Evolutionary conservation across 2,329 filamentous ascomycete genomes (phyloP), one percentile per base, ranked within the genome.

Genomic region (Colletotrichum phormii): DNA sequence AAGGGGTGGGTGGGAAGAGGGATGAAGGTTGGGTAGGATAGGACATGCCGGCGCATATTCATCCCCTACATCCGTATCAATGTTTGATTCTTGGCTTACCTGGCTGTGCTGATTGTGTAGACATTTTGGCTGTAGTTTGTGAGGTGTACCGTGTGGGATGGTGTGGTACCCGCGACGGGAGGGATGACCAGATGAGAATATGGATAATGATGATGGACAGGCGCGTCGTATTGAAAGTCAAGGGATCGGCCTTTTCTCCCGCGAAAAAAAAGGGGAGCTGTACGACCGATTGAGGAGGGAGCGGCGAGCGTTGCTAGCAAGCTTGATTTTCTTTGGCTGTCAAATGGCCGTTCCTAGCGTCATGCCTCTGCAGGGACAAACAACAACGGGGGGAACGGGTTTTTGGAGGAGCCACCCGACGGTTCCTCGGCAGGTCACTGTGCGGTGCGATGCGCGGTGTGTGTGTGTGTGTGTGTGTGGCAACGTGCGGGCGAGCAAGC

Each of bases 71-170:
- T 26, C 54, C 57, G 29, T 46, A 54, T 54, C 61, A 54, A 31
- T 53, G 53, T 51, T 72, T 58, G 66, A 65, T 61, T 61, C 66
- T 74, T 71, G 67, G 69, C 75, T 75, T 75, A 76, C 75, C 75
- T 75, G 74, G 64, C 74, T 75, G 75, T 71, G 75, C 67, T 61
- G 74, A 71, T 71, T 75, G 70, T 75, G 74, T 68, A 53, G 75
- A 73, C 75, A 76, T 76, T 64, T 70, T 75, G 74, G 57, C 59
- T 57, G 53, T 59, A 57, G 24, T 61, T 54, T 72, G 71, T 64
- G 66, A 70, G 31, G 68, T 59, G 1, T 49, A 49, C 42, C 42
- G 42, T 11, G 51, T 29, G 33, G 33, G 51, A 64, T 64, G 62
- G 51, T 31, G 67, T 72, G 67, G 66, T 70, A 61, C 60, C 65